Conservation (phyloP, 768 basidiomycete species). For the Podaxis sp. region DNA sequence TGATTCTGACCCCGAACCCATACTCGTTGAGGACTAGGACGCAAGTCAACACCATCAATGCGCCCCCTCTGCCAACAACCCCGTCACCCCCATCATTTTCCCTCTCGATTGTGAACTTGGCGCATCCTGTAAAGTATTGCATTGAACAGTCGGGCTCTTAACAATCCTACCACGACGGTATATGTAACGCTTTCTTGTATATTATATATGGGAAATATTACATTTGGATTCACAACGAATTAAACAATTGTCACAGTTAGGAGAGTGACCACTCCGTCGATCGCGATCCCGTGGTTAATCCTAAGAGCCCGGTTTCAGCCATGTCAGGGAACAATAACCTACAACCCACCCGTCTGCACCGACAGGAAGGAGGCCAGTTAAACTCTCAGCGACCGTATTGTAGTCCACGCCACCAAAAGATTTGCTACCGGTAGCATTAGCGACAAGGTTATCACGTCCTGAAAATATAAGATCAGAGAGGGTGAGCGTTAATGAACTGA, state of each 20-base stretch:
- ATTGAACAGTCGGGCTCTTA: neutral
- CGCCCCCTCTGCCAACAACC: too few species aligned
- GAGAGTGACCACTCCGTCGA: conserved; percentile 52
- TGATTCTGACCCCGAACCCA: neutral
- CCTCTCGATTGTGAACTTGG: neutral
- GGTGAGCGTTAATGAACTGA: neutral
- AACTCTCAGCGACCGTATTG: conserved; percentile 35
- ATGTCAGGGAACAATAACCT: neutral
- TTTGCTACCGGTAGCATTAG: conserved; percentile 26
- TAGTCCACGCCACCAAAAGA: conserved; percentile 43
- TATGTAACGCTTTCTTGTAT: conserved; percentile 6
- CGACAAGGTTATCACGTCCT: conserved; percentile 26
- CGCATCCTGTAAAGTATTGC: neutral
- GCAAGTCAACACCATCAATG: too few species aligned
- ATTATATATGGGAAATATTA: conserved; percentile 11
- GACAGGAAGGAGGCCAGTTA: conserved; percentile 50
- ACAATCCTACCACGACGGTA: conserved; percentile 3
- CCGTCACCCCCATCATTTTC: neutral
- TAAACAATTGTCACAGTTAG: conserved; percentile 33
- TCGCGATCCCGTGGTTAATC: conserved; percentile 51
- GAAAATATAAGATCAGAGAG: neutral
- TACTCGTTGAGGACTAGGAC: neutral
- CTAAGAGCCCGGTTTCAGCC: conserved; percentile 13
- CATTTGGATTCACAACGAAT: neutral
- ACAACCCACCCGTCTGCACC: conserved; percentile 39